Conservation (phyloP, 2,329 filamentous ascomycete species). For the Aspergillus floridensis region DNA sequence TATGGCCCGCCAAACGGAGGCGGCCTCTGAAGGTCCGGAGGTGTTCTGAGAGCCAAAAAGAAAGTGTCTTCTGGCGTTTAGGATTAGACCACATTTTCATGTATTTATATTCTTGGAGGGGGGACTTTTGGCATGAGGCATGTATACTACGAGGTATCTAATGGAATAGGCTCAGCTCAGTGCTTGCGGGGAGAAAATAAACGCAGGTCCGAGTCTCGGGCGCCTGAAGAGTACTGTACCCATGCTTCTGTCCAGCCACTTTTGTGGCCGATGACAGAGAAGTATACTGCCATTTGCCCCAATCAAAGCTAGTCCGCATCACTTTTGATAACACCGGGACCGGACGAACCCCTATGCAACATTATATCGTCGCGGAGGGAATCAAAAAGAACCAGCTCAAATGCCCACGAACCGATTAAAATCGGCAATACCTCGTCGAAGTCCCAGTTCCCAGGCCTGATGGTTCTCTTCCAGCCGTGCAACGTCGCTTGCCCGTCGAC, state of each 20-base stretch:
- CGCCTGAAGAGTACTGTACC: too few species aligned
- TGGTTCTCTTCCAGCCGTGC: constrained; percentile 44
- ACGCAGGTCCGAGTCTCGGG: too few species aligned
- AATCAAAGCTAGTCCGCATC: too few species aligned
- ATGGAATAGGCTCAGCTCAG: not conserved
- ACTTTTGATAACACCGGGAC: too few species aligned
- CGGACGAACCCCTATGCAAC: not conserved
- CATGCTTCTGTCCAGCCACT: too few species aligned
- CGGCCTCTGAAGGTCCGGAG: not conserved
- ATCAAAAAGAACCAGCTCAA: not conserved
- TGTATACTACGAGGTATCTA: not conserved
- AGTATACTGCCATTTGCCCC: too few species aligned
- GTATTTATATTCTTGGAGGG: not conserved
- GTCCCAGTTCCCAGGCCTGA: constrained; percentile 39
- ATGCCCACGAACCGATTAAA: constrained; percentile 27
- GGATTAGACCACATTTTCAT: not conserved
- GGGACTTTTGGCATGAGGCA: constrained; percentile 5
- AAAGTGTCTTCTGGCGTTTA: constrained; percentile 2
- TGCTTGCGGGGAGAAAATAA: not conserved
- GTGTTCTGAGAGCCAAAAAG: not conserved
- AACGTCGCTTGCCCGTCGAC: constrained; percentile 54
- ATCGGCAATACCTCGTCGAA: constrained; percentile 33
- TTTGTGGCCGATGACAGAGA: too few species aligned
- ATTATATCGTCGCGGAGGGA: not conserved
- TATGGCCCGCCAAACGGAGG: constrained; percentile 11